These are phyloP conservation scores for Penicillium sp. DNA, from an alignment of 2,329 filamentous ascomycete genomes.

Conservation along the genomic window DNA sequence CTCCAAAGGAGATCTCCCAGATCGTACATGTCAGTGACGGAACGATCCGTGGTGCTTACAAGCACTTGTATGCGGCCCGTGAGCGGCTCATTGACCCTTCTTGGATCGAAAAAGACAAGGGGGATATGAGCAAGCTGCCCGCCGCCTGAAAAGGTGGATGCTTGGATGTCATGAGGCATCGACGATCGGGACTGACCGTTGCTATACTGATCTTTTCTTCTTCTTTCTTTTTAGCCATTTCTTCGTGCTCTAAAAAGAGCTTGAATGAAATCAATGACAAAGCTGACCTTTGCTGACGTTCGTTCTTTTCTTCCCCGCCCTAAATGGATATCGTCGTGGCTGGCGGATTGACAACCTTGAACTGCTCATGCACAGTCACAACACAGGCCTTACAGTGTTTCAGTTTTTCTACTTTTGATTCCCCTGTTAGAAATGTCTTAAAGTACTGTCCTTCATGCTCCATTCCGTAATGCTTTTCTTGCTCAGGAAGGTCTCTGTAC, in stretches of 20 bases:
- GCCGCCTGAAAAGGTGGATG: constrained; percentile 40
- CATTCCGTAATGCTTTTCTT: neutral
- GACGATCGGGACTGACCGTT: neutral
- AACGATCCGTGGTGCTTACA: constrained; percentile 95
- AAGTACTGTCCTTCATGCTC: neutral
- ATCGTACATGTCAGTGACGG: constrained; percentile 93
- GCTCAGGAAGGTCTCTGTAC: neutral
- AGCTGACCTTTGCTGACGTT: neutral
- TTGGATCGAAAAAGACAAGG: constrained; percentile 73
- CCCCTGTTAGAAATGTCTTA: neutral
- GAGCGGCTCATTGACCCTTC: constrained; percentile 74
- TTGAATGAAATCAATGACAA: neutral
- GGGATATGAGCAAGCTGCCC: constrained; percentile 72
- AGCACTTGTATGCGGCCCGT: constrained; percentile 75
- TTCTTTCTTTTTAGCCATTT: neutral
- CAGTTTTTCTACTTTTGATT: neutral
- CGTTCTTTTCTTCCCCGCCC: neutral
- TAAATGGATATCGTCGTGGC: neutral
- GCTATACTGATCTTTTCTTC: neutral
- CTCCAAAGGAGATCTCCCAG: constrained; percentile 81
- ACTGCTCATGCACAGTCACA: neutral
- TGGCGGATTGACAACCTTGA: neutral
- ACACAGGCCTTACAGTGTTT: neutral
- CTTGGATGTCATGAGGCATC: neutral
- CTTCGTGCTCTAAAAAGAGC: neutral